These are phyloP conservation scores for Penicillium turbatum DNA, from an alignment of 495 filamentous ascomycete species.

Conservation along the genomic window DNA sequence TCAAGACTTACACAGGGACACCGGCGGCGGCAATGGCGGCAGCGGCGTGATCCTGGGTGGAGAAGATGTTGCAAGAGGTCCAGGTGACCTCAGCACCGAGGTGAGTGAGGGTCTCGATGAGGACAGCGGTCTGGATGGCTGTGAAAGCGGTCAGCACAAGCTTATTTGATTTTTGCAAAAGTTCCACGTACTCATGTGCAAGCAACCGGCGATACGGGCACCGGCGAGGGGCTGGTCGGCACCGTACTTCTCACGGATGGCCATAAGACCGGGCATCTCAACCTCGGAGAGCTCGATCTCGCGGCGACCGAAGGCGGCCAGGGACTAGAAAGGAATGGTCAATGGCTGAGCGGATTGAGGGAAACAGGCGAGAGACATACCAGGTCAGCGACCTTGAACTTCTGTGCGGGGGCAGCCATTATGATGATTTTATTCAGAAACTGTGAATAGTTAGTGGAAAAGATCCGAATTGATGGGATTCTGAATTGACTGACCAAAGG, in stretches of 20 bases:
- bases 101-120: slow-evolving; percentile 92
- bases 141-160: slow-evolving; percentile 14
- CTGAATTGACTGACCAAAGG: slow-evolving; percentile 3
- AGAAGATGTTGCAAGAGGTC: slow-evolving; percentile 98
- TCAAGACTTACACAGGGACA: slow-evolving; percentile 69
- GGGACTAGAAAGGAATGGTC: slow-evolving; percentile 48
- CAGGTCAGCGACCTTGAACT: slow-evolving; percentile 98
- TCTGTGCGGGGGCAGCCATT: slow-evolving; percentile 74
- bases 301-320: slow-evolving; percentile 97
- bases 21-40: slow-evolving; percentile 93
- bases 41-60: slow-evolving; percentile 96
- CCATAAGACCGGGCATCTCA: slow-evolving; percentile 98
- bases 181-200: slow-evolving; percentile 83
- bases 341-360: slow-evolving; percentile 11
- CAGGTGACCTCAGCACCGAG: slow-evolving; percentile 98
- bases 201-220: slow-evolving; percentile 89
- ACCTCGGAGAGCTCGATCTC: slow-evolving; percentile 99
- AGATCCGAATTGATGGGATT: neutral
- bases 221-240: slow-evolving; percentile 88
- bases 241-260: slow-evolving; percentile 86
- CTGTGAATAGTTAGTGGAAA: slow-evolving; percentile 11
- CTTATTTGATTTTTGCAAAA: neutral
- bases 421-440: slow-evolving; percentile 18
- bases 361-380: slow-evolving; percentile 40
- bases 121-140: slow-evolving; percentile 98